Base-by-base conservation (phyloP, 2,329 filamentous ascomycete genomes). In the Capronia americana region DNA sequence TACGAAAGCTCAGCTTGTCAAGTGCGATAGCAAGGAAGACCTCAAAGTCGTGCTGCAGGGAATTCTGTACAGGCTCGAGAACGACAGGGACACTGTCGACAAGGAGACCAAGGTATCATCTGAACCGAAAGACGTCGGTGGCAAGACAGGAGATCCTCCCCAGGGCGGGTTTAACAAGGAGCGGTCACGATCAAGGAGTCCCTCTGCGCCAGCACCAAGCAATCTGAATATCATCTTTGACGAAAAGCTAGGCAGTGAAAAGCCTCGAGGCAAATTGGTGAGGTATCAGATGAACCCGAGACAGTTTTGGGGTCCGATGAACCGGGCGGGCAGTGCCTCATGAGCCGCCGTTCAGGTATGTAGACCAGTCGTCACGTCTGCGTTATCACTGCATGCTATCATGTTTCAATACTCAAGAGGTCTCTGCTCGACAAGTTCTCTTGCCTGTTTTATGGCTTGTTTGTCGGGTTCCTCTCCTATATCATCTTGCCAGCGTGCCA, bases 301-400 rank as follows among this genome's bases (percentile, higher is more conserved):
- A 66, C 89, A 92, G 74, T 95, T 98, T 77, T 99, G 95, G 95
- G 95, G 95, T 0, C 95, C 95, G 0, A 88, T 96, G 87, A 81
- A 76, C 65, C 78, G 79, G 44, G 81, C 81, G 38, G 68, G 70
- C 38, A 44, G 38, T 44, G 17, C 38, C 8, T 44, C 17, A 44
- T 44, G 38, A 44, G 38, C 17, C 38, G 17, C 38, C 38, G 17
- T 20, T n/a, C 14, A 44, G 4, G 38, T 44, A 44, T 44, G 17
- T 44, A 44, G 17, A 7, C 14, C 2, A 2, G 38, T 20, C 38
- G 17, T n/a, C 17, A 44, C 6, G 8, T 5, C 17, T n/a, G 17
- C 7, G 38, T n/a, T n/a, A 44, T n/a, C 38, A n/a, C 14, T n/a
- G 17, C 6, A n/a, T n/a, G 38, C 7, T 44, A 44, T 44, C 17